Evolutionary conservation across 108 stramenopile species (phyloP).

Genomic region (Skeletonema menzelii): DNA sequence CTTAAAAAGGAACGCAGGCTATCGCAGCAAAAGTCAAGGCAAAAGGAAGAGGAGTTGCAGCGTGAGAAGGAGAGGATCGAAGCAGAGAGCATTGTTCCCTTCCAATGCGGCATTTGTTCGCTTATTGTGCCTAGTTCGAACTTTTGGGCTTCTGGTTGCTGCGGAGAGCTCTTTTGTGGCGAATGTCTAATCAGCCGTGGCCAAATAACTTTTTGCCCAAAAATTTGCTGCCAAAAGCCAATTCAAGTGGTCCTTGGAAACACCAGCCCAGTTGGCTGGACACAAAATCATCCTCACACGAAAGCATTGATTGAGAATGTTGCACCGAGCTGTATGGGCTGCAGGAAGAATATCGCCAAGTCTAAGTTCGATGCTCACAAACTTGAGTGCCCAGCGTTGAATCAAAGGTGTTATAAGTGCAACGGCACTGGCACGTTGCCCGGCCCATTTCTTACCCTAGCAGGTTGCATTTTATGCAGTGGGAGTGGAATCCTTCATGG

Average conservation of each 20-base stretch:
- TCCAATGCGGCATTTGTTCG: background rate
- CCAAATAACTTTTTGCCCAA: no score
- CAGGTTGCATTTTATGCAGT: background rate
- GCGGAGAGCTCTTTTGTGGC: background rate
- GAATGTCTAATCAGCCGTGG: no score
- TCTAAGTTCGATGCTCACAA: background rate
- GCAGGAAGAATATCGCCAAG: background rate
- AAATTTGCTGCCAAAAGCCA: no score
- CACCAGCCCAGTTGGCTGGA: background rate
- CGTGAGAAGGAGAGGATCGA: no score
- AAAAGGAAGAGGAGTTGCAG: no score
- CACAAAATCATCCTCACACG: background rate
- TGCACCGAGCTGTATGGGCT: background rate
- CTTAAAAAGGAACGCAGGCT: no score
- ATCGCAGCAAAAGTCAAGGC: no score
- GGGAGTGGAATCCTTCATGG: background rate
- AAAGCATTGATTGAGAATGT: background rate
- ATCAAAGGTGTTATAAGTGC: background rate
- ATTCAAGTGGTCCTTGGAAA: background rate
- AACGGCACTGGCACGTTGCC: background rate
- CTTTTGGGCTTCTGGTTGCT: background rate
- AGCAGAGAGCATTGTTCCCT: no score
- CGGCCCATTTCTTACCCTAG: background rate
- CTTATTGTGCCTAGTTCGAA: background rate
- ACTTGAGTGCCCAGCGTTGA: background rate